These are phyloP conservation scores for Annulohypoxylon maeteangense DNA, from an alignment of 495 filamentous ascomycete species.

Conservation along the genomic window DNA sequence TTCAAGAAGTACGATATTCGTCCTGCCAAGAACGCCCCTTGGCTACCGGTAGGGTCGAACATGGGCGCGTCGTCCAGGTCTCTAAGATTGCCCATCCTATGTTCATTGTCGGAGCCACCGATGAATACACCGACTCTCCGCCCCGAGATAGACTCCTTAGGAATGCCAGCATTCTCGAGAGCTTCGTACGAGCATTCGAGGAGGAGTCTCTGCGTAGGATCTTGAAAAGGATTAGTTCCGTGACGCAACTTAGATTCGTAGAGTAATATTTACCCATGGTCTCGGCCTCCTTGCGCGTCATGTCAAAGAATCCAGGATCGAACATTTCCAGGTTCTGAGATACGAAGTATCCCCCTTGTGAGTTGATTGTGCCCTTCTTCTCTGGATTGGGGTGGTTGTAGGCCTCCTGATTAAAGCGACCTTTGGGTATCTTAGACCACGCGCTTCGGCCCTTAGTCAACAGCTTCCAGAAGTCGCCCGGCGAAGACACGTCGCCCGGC, in stretches of 20 bases:
- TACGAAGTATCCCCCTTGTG: constrained; percentile 65
- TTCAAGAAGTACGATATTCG: constrained; percentile 67
- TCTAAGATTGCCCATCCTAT: constrained; percentile 51
- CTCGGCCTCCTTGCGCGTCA: constrained; percentile 61
- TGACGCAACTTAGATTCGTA: not conserved
- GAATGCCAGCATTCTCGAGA: constrained; percentile 63
- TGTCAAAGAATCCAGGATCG: constrained; percentile 64
- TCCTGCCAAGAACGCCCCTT: constrained; percentile 62
- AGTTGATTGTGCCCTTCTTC: constrained; percentile 56
- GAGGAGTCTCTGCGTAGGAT: constrained; percentile 67
- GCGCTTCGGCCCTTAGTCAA: constrained; percentile 52
- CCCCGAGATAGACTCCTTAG: constrained; percentile 58
- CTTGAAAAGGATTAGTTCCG: constrained; percentile 26
- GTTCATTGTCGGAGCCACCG: constrained; percentile 54
- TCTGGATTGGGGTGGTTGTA: constrained; percentile 71
- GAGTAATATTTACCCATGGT: constrained; percentile 50
- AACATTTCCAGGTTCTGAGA: constrained; percentile 60
- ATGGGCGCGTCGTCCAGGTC: constrained; percentile 54
- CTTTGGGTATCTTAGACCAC: constrained; percentile 64
- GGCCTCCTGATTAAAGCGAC: constrained; percentile 73
- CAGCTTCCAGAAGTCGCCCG: constrained; percentile 59
- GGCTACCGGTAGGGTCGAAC: constrained; percentile 56
- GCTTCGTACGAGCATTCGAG: constrained; percentile 65
- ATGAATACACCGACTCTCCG: constrained; percentile 58
- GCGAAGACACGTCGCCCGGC: constrained; percentile 56